phyloP scores from a whole-genome alignment of 2,329 filamentous ascomycete species.

The Ciborinia camelliae region DNA sequence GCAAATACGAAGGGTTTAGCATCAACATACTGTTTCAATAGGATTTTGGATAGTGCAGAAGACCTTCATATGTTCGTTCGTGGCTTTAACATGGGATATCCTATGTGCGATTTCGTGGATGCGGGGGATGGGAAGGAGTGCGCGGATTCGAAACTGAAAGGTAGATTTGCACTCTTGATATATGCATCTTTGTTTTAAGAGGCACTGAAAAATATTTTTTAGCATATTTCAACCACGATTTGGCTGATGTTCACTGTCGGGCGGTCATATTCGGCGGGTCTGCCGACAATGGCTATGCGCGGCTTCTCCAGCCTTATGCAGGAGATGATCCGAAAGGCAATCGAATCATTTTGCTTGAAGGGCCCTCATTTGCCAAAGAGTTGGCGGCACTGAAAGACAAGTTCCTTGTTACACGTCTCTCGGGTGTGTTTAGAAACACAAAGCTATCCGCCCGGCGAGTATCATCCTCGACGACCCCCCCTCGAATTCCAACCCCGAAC shows the following conservation, averaged over 20 bases:
- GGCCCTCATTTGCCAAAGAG: conserved; percentile 41
- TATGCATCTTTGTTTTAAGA: neutral
- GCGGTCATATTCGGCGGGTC: conserved; percentile 44
- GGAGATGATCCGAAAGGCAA: conserved; percentile 30
- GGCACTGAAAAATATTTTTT: neutral
- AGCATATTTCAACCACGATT: conserved; percentile 38
- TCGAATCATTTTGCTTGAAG: conserved; percentile 41
- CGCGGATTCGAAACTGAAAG: conserved; percentile 41
- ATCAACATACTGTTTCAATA: conserved; percentile 37
- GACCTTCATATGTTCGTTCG: conserved; percentile 36
- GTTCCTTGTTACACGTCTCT: conserved; percentile 26
- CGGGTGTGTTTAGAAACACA: conserved; percentile 30
- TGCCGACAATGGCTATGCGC: conserved; percentile 44
- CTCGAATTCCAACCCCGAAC: conserved; percentile 13
- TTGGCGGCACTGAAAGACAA: conserved; percentile 36
- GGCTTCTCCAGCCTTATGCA: conserved; percentile 38
- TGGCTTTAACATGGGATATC: conserved; percentile 43
- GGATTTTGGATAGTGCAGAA: conserved; percentile 31
- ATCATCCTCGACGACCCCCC: conserved; percentile 18
- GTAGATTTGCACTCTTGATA: neutral
- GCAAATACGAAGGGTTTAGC: conserved; percentile 41
- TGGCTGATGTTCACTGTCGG: conserved; percentile 41
- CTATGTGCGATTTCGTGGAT: conserved; percentile 42
- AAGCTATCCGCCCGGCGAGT: conserved; percentile 25
- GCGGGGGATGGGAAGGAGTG: conserved; percentile 45